phyloP scores from a whole-genome alignment of 2,329 filamentous ascomycete species.

The Bipolaris sorokiniana region DNA sequence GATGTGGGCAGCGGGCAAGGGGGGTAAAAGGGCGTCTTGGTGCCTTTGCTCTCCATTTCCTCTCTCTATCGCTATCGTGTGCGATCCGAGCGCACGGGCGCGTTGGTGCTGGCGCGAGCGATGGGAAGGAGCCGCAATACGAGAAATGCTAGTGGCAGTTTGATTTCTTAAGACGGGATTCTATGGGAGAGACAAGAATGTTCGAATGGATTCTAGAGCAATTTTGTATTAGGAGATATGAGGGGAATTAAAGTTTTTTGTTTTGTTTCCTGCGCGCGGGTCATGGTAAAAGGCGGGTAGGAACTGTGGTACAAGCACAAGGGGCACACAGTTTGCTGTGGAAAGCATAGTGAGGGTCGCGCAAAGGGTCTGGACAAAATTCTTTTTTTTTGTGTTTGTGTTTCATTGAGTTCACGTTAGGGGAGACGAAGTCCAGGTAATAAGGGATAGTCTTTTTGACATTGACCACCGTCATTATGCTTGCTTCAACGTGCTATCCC shows the following conservation, averaged over 20 bases:
- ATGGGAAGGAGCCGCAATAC: slow-evolving; percentile 2
- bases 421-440: background rate
- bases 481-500: background rate
- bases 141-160: background rate
- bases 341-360: background rate
- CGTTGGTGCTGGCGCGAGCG: background rate
- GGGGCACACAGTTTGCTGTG: background rate
- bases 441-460: background rate
- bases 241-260: background rate
- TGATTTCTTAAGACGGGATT: too few species aligned
- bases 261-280: background rate
- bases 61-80: background rate
- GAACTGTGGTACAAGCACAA: background rate
- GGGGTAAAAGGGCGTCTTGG: background rate
- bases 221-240: background rate
- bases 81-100: slow-evolving; percentile 1
- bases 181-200: background rate
- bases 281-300: background rate
- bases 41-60: background rate
- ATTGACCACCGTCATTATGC: background rate
- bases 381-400: background rate
- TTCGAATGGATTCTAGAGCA: background rate
- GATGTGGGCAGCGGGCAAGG: background rate
- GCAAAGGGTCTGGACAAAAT: background rate
- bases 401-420: background rate